Conservation (phyloP, 2,329 filamentous ascomycete species). For the Massarina eburnea region DNA sequence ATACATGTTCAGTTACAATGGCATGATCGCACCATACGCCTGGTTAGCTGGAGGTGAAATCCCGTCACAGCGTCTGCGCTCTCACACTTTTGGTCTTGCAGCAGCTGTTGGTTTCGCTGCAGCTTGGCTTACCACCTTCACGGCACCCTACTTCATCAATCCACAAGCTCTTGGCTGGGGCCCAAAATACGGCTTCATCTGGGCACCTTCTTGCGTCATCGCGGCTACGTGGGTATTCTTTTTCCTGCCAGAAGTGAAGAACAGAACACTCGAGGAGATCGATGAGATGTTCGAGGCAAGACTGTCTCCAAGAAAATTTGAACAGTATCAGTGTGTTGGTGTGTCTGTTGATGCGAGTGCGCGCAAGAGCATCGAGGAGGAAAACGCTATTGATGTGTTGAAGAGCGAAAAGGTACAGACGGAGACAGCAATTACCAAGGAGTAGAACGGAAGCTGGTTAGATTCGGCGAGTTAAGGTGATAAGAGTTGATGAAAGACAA, state of each 20-base stretch:
- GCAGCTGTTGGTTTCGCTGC: slow-evolving; percentile 56
- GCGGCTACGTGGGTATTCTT: slow-evolving; percentile 41
- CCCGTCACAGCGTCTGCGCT: slow-evolving; percentile 58
- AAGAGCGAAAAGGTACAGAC: slow-evolving; percentile 28
- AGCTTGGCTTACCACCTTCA: slow-evolving; percentile 61
- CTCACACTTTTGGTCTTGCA: slow-evolving; percentile 59
- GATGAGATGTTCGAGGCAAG: slow-evolving; percentile 55
- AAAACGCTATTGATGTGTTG: slow-evolving; percentile 27
- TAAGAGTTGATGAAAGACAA: too few species aligned
- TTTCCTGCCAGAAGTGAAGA: slow-evolving; percentile 58
- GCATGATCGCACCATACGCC: slow-evolving; percentile 58
- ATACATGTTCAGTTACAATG: slow-evolving; percentile 59
- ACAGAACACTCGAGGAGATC: slow-evolving; percentile 56
- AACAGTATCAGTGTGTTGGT: slow-evolving; percentile 40
- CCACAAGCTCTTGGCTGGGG: slow-evolving; percentile 57
- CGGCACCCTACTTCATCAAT: slow-evolving; percentile 63
- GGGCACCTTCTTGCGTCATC: slow-evolving; percentile 46
- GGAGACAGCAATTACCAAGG: slow-evolving; percentile 26
- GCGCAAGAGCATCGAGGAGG: slow-evolving; percentile 27
- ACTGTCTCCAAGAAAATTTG: slow-evolving; percentile 48
- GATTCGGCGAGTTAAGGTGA: too few species aligned
- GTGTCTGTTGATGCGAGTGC: slow-evolving; percentile 15
- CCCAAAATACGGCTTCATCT: slow-evolving; percentile 60
- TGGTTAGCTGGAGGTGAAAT: slow-evolving; percentile 61
- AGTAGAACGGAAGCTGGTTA: too few species aligned